Evolutionary conservation across 306 rosid genomes (phyloP).

Genomic region (Dalbergia oliveri): DNA sequence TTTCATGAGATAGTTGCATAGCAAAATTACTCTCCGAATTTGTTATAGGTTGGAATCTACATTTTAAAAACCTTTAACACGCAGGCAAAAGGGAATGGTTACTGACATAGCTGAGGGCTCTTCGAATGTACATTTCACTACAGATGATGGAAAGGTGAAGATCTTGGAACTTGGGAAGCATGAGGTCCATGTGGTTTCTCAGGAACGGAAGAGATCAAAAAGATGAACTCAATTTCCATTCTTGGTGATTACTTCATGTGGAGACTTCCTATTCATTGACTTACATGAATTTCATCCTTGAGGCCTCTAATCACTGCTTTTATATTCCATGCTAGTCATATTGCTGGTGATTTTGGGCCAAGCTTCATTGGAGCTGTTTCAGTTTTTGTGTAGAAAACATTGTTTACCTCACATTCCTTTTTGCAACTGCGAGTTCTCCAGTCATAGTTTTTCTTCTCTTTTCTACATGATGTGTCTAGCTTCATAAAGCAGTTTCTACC

Average conservation of each 20-base stretch:
- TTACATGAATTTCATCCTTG: background rate
- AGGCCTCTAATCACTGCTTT: background rate
- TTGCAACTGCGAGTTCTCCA: background rate
- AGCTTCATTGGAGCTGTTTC: background rate
- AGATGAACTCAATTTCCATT: slow-evolving; percentile 47
- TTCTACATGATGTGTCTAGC: background rate
- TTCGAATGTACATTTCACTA: slow-evolving; percentile 60
- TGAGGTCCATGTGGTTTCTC: slow-evolving; percentile 76
- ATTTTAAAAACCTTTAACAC: background rate
- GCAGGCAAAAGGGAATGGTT: slow-evolving; percentile 80
- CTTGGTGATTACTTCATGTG: background rate
- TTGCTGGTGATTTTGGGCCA: background rate
- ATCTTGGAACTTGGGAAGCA: slow-evolving; percentile 71
- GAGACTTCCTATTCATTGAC: slow-evolving; percentile 1
- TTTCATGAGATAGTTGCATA: background rate
- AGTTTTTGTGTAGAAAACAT: background rate
- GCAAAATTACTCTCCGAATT: slow-evolving; percentile 10
- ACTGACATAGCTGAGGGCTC: slow-evolving; percentile 62
- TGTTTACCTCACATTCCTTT: background rate
- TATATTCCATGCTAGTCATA: background rate
- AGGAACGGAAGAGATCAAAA: slow-evolving; percentile 71
- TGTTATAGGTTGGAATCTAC: background rate
- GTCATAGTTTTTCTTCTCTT: background rate
- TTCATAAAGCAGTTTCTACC: background rate
- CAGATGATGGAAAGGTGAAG: slow-evolving; percentile 67